These are phyloP conservation scores for Xerocomus amazonicus DNA, from an alignment of 1,284 basidiomycete species.

Conservation along the genomic window DNA sequence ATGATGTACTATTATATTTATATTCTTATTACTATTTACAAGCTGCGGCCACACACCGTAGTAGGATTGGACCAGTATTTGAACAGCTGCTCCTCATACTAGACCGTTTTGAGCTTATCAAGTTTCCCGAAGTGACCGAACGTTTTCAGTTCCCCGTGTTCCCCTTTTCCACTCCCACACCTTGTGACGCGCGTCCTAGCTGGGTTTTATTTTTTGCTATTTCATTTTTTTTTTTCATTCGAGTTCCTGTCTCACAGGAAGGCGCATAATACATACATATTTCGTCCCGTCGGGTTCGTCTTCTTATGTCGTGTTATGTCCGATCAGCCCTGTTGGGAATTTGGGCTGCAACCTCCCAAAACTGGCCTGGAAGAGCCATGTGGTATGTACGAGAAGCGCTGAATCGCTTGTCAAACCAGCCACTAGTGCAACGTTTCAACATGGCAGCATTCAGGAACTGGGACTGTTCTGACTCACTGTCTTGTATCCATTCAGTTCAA, in stretches of 20 bases:
- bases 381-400: background rate
- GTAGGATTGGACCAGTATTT: no score
- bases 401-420: background rate
- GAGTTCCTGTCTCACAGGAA: conserved; percentile 1
- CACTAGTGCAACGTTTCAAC: no score
- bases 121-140: conserved; percentile 7
- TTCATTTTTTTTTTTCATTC: background rate
- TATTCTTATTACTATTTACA: background rate
- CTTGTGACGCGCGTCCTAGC: conserved; percentile 2
- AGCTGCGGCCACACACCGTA: background rate
- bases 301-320: background rate
- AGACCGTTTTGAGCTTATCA: conserved; percentile 17
- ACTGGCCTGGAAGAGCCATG: background rate
- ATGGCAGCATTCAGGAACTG: no score
- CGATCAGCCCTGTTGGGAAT: background rate
- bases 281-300: background rate
- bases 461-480: no score
- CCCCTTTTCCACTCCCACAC: conserved; percentile 18
- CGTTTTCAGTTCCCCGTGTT: conserved; percentile 11
- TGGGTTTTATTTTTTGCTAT: background rate
- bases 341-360: no score
- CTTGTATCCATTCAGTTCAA: no score
- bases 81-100: conserved; percentile 9
- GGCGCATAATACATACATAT: conserved; percentile 1
- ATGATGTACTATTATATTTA: background rate